phyloP scores from a whole-genome alignment of 139 green algal species.

The Chlamydomonas urium region DNA sequence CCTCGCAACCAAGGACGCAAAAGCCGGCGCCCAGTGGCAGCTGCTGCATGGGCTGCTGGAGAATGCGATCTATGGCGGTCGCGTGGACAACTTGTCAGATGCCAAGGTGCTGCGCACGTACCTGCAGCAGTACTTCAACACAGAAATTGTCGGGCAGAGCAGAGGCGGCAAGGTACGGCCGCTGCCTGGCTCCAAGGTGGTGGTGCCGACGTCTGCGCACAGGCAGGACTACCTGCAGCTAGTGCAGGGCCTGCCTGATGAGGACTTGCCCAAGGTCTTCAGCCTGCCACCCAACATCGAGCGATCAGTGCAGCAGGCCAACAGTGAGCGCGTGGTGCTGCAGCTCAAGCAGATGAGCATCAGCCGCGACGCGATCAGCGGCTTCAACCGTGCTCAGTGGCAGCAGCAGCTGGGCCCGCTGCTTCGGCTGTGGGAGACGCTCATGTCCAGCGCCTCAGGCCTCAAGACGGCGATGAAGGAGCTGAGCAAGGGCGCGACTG shows the following conservation, averaged over 20 bases:
- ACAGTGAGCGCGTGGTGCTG: slow-evolving; percentile 25
- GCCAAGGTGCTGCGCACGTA: slow-evolving; percentile 53
- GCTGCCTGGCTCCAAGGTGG: slow-evolving; percentile 46
- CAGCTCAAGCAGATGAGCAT: slow-evolving; percentile 45
- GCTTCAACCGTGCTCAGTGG: slow-evolving; percentile 53
- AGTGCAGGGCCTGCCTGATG: slow-evolving; percentile 46
- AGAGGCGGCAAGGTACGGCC: slow-evolving; percentile 21
- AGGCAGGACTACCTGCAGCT: slow-evolving; percentile 43
- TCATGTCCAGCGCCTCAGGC: slow-evolving; percentile 15
- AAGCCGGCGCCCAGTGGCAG: slow-evolving; percentile 48
- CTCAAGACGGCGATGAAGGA: slow-evolving; percentile 1
- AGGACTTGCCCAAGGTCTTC: slow-evolving; percentile 60
- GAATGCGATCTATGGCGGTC: slow-evolving; percentile 76
- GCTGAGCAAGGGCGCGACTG: slow-evolving; percentile 2
- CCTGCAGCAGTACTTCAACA: slow-evolving; percentile 53
- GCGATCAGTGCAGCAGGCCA: slow-evolving; percentile 43
- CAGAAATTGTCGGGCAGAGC: slow-evolving; percentile 30
- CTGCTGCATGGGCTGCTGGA: slow-evolving; percentile 70
- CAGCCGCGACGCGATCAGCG: slow-evolving; percentile 7
- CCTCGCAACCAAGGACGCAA: slow-evolving; percentile 17
- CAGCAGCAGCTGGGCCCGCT: slow-evolving; percentile 51
- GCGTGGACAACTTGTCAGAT: slow-evolving; percentile 68
- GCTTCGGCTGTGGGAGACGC: slow-evolving; percentile 56
- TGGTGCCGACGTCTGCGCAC: slow-evolving; percentile 46
- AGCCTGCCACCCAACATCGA: slow-evolving; percentile 72